Conservation (phyloP, 139 green algal species). For the Spirogloea muscicola region DNA sequence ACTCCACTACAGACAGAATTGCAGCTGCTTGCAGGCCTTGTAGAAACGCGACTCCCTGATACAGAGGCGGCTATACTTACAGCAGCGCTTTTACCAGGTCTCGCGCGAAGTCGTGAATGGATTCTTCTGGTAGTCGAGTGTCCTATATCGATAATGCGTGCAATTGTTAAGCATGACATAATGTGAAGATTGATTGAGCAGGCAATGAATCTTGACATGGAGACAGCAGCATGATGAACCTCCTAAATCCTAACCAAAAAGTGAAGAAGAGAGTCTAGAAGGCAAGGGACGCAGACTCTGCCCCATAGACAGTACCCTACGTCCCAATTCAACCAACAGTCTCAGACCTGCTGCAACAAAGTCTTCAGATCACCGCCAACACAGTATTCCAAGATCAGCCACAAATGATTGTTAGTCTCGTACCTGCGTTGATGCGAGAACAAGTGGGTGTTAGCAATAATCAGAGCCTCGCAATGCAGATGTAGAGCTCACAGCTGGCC, state of each 20-base stretch:
- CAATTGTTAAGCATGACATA: too few relatives aligned
- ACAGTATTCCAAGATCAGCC: conserved; percentile 98
- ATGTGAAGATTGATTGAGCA: too few relatives aligned
- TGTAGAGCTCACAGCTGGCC: too few relatives aligned
- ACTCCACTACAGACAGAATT: neutral
- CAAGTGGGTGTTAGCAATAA: neutral
- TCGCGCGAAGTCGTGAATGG: conserved; percentile 76
- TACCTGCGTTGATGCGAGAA: conserved; percentile 66
- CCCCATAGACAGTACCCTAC: too few relatives aligned
- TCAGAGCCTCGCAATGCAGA: too few relatives aligned
- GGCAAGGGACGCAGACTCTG: too few relatives aligned
- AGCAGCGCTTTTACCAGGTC: conserved; percentile 69
- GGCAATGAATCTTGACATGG: too few relatives aligned
- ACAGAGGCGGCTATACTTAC: conserved; percentile 10
- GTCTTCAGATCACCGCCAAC: conserved; percentile 86
- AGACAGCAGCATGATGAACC: too few relatives aligned
- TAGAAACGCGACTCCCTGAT: neutral
- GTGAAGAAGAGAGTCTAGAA: too few relatives aligned
- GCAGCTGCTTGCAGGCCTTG: neutral
- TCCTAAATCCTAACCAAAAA: too few relatives aligned
- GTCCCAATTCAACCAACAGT: too few relatives aligned
- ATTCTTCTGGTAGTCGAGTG: conserved; percentile 73
- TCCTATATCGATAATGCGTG: too few relatives aligned
- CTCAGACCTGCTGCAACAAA: conserved; percentile 63
- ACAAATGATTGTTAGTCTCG: conserved; percentile 92